Base-by-base conservation (phyloP, 2,329 filamentous ascomycete species). In the Trichoderma citrinoviride region DNA sequence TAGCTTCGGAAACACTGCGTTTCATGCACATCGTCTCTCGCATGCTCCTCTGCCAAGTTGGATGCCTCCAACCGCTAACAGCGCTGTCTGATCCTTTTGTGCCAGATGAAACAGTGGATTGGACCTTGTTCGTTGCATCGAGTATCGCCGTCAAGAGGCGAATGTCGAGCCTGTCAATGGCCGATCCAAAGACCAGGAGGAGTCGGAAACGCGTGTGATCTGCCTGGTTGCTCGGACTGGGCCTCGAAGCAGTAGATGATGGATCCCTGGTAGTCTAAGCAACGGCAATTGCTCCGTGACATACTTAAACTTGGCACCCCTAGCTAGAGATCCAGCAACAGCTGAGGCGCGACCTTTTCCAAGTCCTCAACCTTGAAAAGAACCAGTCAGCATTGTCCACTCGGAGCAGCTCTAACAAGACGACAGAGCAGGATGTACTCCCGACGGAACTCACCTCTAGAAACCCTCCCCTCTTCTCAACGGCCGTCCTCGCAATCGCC, bases 301-400 rank as follows among this genome's bases (percentile, higher is more conserved):
- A 61, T 33, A 53, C 44, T 53, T 37, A 25, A 46, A n/a, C 56
- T n/a, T 41, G 23, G 19, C 7, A 3, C 29, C 29, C 70, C 83
- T 78, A 97, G 68, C 83, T 78, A 97, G 68, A 97, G 90, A 77
- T 98, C 94, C 75, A 97, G 82, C 71, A 96, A 77, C 72, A 97
- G 79, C 77, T 96, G 92, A 63, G 91, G 91, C 15, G 91, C 90
- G 71, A 96, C 82, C 77, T 92, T 95, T 79, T 97, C 93, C 66
- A 98, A 74, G 79, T 97, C 93, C 73, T 96, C 92, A 52, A 96
- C 89, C 85, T 93, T 25, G 25, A 23, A 25, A 63, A 44, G 10
- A 3, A 25, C 37, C 49, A 60, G 68, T 71, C 57, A 70, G 65
- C 49, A 40, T 63, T 44, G 58, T 14, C 14, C 25, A 12, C 19